Evolutionary conservation across 495 filamentous ascomycete species (phyloP), one percentile per base, ranked within the genome.

Genomic region (Chaetomium cochliodes): DNA sequence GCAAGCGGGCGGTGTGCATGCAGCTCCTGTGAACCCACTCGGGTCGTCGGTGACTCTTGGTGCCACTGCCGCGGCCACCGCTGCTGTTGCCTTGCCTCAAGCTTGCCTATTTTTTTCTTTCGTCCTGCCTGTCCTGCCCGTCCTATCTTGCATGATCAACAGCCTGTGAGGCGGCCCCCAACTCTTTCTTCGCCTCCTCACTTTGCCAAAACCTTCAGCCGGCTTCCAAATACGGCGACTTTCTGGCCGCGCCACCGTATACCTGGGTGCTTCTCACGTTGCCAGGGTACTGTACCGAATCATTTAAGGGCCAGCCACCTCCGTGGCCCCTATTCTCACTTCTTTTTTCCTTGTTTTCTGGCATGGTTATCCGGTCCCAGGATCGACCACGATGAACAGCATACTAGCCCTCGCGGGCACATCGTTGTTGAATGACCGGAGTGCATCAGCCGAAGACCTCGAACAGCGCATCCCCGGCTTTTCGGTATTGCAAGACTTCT

Each of bases 401-500:
- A 26, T 73, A n/a, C 23, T 73, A 7, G 54, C 72, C n/a, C 63
- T 74, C 5, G 70, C 72, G 41, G 63, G 68, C 64, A 70, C 70
- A 1, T 70, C 69, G 18, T 50, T 72, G 54, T 55, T 70, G 39
- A 65, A 55, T 5, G 52, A 41, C 53, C 12, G 41, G 4, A 47
- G 60, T 15, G 51, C 57, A 2, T 58, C 64, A 2, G 20, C 67
- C n/a, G 51, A 71, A 9, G 67, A 69, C 49, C 63, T 72, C 33
- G 72, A 74, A 62, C 25, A 68, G 18, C 62, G 63, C 25, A 66
- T 72, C 18, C 72, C 70, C 13, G 70, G 72, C 50, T 74, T 72
- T 50, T 51, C 53, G 3, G 28, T 69, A 12, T 44, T 74, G 20
- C 68, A 69, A 39, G 59, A 58, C 13, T 74, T 74, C 60, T 70